Base-by-base conservation (phyloP, 805 yeast genomes). In the Candida wancherniae region DNA sequence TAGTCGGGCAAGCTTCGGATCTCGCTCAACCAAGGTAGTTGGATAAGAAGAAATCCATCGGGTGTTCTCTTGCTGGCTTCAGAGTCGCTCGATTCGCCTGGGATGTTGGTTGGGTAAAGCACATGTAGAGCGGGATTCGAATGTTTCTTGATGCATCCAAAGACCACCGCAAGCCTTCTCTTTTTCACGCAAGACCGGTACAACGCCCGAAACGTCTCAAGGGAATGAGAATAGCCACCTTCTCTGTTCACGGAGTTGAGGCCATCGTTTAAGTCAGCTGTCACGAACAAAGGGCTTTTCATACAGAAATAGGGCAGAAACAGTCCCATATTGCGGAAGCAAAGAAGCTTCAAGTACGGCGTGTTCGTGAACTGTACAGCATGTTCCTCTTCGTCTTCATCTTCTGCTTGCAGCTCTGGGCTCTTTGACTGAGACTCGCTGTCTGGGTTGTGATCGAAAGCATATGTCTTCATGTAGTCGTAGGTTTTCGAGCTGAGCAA, bases 11-110 rank as follows among this genome's bases (percentile, higher is more conserved):
- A 53, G 19, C 71, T 66, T 30, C 97, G 63, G 3, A 86, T 55
- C 50, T 85, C 90, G 43, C 86, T 94, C 10, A 74, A 57, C 64
- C 73, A 82, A 1, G 97, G 96, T 14, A 84, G 45, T 18, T 69
- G 66, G 6, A 82, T 67, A 34, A 87, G 53, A 28, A 80, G 76
- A 39, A 90, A 73, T 0, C 96, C 96, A 34, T 82, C 77, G 0
- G 90, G 82, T 18, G 67, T 27, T n/a, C 30, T 38, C 9, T 40
- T 36, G 10, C 22, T 18, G 10, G 9, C 11, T 19, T 2, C 11
- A 18, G 18, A 4, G n/a, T 3, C 13, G 10, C 13, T 8, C 9
- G 9, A 5, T 6, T 33, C 34, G 12, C n/a, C n/a, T n/a, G n/a
- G 36, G 12, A 31, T 24, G n/a, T 39, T 44, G 0, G 82, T 71